Conservation (phyloP, 176 grass and related monocot genomes). For the Bromus sterilis region DNA sequence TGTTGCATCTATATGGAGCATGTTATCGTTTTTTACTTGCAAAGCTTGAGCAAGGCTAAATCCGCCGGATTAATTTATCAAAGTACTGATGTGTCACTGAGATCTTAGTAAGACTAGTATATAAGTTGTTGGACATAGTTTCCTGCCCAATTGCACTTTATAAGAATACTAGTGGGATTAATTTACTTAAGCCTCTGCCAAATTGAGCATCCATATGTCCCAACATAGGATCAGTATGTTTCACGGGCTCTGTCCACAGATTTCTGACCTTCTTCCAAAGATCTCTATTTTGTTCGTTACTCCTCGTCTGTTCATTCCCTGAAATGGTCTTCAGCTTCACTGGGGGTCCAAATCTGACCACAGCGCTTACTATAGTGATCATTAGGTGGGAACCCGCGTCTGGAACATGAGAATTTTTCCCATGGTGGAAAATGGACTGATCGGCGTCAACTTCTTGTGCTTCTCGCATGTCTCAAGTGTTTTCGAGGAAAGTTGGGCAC, state of each 20-base stretch:
- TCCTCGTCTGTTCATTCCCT: not conserved
- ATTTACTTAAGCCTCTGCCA: not conserved
- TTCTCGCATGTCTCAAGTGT: not conserved
- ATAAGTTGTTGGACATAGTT: not conserved
- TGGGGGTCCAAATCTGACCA: not conserved
- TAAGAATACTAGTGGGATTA: not conserved
- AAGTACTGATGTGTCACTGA: not conserved
- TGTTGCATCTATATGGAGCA: not conserved
- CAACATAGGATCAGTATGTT: too few relatives aligned
- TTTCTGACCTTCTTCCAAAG: not conserved
- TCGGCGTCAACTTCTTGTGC: not conserved
- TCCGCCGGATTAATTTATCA: not conserved
- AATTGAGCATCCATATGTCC: too few relatives aligned
- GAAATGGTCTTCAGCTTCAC: not conserved
- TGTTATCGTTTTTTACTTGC: not conserved
- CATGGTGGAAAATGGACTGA: not conserved
- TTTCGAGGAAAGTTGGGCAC: not conserved
- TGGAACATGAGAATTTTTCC: not conserved
- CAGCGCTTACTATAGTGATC: not conserved
- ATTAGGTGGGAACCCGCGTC: not conserved
- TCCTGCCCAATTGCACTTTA: not conserved
- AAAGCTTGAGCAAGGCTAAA: not conserved
- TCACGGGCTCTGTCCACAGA: not conserved
- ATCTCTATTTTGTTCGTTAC: slow-evolving; percentile 11
- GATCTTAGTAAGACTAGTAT: not conserved